phyloP scores from a whole-genome alignment of 176 grass and related monocot species.

The Thinopyrum elongatum region DNA sequence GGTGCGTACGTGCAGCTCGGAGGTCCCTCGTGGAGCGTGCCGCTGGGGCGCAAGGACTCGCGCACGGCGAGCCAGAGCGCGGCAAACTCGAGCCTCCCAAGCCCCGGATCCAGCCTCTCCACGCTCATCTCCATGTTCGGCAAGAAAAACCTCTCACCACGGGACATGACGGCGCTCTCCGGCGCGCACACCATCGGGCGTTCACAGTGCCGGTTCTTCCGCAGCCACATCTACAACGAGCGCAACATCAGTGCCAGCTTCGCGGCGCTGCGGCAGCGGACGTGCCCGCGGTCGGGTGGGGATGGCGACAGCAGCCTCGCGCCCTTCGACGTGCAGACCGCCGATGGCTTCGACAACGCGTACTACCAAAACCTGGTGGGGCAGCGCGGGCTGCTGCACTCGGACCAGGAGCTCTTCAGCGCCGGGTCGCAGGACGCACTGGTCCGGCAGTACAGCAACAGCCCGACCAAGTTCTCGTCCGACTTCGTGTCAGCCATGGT shows the following conservation, averaged over 20 bases:
- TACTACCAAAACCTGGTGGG: conserved; percentile 69
- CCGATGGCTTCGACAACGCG: conserved; percentile 63
- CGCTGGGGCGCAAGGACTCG: conserved; percentile 60
- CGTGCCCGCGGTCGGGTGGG: conserved; percentile 44
- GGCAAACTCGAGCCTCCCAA: conserved; percentile 62
- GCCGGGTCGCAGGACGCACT: conserved; percentile 71
- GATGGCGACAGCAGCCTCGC: too few relatives aligned
- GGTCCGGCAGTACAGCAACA: conserved; percentile 58
- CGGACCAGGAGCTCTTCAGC: conserved; percentile 89
- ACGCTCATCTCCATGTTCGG: conserved; percentile 49
- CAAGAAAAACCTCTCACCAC: conserved; percentile 40
- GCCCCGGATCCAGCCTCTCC: conserved; percentile 36
- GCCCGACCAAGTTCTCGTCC: not conserved
- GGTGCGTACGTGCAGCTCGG: conserved; percentile 35
- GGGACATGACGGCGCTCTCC: not conserved
- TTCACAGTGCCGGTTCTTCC: conserved; percentile 62
- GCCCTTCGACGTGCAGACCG: conserved; percentile 64
- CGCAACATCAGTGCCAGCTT: conserved; percentile 52
- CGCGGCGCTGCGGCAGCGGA: conserved; percentile 43
- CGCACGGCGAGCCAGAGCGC: conserved; percentile 56
- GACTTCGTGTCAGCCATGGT: conserved; percentile 67
- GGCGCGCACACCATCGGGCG: not conserved
- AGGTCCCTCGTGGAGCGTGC: conserved; percentile 66
- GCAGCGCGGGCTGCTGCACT: conserved; percentile 58
- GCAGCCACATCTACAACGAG: conserved; percentile 68